These are phyloP conservation scores for Rickenella mellea DNA, from an alignment of 768 basidiomycete species.

Conservation along the genomic window DNA sequence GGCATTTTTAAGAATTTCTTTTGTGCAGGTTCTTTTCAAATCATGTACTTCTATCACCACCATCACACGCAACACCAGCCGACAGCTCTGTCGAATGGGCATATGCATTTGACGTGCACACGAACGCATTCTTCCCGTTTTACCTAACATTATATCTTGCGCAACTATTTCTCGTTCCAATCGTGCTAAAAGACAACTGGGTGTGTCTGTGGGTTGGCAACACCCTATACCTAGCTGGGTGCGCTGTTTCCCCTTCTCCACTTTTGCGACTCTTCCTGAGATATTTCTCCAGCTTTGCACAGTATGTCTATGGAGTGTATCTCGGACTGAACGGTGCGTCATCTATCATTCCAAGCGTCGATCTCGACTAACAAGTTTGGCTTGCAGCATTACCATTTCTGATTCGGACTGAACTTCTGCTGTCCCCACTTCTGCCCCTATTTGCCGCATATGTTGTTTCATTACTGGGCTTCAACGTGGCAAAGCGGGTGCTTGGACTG, in stretches of 20 bases:
- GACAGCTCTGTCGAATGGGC: conserved; percentile 81
- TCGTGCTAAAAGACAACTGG: conserved; percentile 82
- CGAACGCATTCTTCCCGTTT: conserved; percentile 92
- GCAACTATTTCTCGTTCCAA: conserved; percentile 77
- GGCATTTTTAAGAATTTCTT: conserved; percentile 9
- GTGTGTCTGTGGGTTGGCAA: conserved; percentile 92
- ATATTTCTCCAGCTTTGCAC: conserved; percentile 51
- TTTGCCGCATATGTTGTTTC: conserved; percentile 82
- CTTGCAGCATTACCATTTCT: conserved; percentile 83
- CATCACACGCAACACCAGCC: conserved; percentile 61
- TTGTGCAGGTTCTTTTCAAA: conserved; percentile 62
- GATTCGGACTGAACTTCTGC: conserved; percentile 77
- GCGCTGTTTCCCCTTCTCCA: conserved; percentile 18
- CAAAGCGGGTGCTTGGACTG: conserved; percentile 64
- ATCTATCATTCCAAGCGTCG: conserved; percentile 2
- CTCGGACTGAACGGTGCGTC: conserved; percentile 72
- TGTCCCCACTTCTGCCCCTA: conserved; percentile 83
- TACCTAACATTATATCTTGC: conserved; percentile 86
- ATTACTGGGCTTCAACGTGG: conserved; percentile 85
- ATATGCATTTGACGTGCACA: conserved; percentile 95
- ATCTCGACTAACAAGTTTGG: conserved; percentile 1
- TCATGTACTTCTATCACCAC: conserved; percentile 56
- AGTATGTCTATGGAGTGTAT: conserved; percentile 89
- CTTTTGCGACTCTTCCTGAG: neutral
- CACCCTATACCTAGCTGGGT: conserved; percentile 84